Conservation (phyloP, 495 filamentous ascomycete species). For the Xylaria longipes region DNA sequence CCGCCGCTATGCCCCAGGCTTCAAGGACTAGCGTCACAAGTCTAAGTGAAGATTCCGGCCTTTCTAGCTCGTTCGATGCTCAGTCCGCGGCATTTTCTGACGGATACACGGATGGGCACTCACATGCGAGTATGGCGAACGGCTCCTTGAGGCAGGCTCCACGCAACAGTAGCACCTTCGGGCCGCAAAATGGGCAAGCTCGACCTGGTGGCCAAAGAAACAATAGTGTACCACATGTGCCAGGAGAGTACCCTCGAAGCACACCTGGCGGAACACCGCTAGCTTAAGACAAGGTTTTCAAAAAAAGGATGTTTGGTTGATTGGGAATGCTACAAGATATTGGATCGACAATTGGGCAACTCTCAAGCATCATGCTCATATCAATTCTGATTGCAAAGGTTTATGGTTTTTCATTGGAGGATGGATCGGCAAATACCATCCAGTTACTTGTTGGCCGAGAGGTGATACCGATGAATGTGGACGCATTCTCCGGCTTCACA, state of each 20-base stretch:
- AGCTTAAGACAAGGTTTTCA: slow-evolving; percentile 15
- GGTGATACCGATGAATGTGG: not conserved
- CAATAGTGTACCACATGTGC: slow-evolving; percentile 58
- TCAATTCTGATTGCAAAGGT: not conserved
- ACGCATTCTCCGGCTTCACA: not conserved
- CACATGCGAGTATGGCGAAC: slow-evolving; percentile 29
- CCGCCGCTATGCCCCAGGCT: slow-evolving; percentile 23
- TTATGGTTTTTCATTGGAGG: not conserved
- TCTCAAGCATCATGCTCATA: not conserved
- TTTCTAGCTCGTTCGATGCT: slow-evolving; percentile 32
- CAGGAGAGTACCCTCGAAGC: slow-evolving; percentile 61
- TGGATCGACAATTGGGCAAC: not conserved
- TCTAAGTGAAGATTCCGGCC: slow-evolving; percentile 40
- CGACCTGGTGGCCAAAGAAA: slow-evolving; percentile 36
- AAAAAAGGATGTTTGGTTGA: not conserved
- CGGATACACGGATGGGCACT: slow-evolving; percentile 32
- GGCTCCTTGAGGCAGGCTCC: slow-evolving; percentile 23
- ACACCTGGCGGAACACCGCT: slow-evolving; percentile 31
- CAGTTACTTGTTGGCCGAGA: not conserved
- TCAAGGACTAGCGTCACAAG: slow-evolving; percentile 26
- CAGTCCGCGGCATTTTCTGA: not conserved
- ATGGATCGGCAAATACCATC: not conserved
- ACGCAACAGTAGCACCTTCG: not conserved
- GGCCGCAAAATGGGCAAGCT: slow-evolving; percentile 25
- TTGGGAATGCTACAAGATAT: not conserved